Percentiles rank a stretch among this genome's conserved stretches.
Conservation (phyloP, 208 protist genomes). For the Wallacemonas collosoma region DNA sequence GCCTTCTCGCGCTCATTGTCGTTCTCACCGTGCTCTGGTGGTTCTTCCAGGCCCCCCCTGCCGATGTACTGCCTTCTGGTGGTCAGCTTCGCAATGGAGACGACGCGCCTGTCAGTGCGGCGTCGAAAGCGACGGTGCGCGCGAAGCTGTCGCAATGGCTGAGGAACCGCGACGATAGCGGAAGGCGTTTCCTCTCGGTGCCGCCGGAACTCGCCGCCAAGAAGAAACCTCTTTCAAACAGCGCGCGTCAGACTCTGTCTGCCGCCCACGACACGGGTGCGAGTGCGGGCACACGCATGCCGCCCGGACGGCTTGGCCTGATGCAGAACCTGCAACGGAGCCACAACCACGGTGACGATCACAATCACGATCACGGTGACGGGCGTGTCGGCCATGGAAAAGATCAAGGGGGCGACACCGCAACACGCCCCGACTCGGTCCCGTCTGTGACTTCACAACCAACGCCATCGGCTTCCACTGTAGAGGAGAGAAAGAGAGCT, state of each 20-base stretch:
- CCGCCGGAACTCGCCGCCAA: neutral
- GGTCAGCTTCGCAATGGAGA: neutral
- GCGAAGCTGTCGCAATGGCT: neutral
- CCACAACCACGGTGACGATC: constrained; percentile 4
- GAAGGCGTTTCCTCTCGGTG: neutral
- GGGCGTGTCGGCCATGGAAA: neutral
- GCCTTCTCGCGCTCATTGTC: neutral
- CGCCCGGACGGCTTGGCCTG: neutral
- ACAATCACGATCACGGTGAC: neutral
- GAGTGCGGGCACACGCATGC: neutral
- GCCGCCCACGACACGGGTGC: neutral
- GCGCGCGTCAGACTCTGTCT: too few species aligned
- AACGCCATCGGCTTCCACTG: too few species aligned
- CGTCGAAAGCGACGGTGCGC: neutral
- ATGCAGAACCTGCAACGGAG: constrained; percentile 7
- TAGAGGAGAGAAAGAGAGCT: too few species aligned
- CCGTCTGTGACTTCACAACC: too few species aligned
- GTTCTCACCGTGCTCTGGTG: constrained; percentile 1
- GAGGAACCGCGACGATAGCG: neutral
- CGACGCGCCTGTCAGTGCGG: neutral
- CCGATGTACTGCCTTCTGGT: neutral
- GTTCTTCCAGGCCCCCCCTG: neutral
- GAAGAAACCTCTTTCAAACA: neutral
- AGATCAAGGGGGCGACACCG: neutral
- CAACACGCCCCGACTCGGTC: too few species aligned